phyloP scores from a whole-genome alignment of 2,329 filamentous ascomycete species.

The Xylariaceae sp. region DNA sequence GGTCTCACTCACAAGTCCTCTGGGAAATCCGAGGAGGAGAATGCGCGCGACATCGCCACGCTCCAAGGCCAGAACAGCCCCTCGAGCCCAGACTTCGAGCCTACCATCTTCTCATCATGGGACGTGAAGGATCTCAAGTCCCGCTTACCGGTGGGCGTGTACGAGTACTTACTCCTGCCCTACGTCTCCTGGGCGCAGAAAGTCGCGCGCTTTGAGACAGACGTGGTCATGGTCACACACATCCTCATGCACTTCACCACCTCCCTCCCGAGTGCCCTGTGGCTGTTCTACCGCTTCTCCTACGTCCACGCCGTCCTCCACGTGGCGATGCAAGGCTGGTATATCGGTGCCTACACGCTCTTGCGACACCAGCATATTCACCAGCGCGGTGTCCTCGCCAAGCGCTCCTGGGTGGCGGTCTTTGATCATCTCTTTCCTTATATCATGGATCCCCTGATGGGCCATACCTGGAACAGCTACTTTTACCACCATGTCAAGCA shows the following conservation, averaged over 20 bases:
- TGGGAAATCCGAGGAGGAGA: conserved; percentile 15
- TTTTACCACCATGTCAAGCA: conserved; percentile 84
- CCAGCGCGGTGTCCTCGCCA: conserved; percentile 61
- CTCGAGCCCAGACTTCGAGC: conserved; percentile 38
- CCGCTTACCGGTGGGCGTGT: conserved; percentile 30
- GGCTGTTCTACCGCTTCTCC: conserved; percentile 59
- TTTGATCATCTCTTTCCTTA: conserved; percentile 68
- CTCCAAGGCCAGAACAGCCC: conserved; percentile 42
- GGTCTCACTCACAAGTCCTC: conserved; percentile 11
- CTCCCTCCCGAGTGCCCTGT: conserved; percentile 62
- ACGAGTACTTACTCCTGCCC: conserved; percentile 23
- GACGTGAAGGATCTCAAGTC: conserved; percentile 36
- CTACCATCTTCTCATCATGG: conserved; percentile 40
- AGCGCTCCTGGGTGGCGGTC: conserved; percentile 37
- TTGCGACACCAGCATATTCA: conserved; percentile 86
- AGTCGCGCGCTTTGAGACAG: conserved; percentile 34
- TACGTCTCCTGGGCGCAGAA: conserved; percentile 28
- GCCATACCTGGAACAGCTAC: conserved; percentile 81
- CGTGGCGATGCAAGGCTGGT: conserved; percentile 59
- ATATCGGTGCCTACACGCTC: conserved; percentile 68
- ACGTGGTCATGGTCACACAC: conserved; percentile 75
- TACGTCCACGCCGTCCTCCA: conserved; percentile 65
- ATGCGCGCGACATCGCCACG: conserved; percentile 32
- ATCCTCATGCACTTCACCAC: conserved; percentile 66
- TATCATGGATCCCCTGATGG: conserved; percentile 68